Percentiles rank a stretch among this genome's conserved stretches.
Conservation (phyloP, 495 filamentous ascomycete species). For the Daldinia bambusicola region DNA sequence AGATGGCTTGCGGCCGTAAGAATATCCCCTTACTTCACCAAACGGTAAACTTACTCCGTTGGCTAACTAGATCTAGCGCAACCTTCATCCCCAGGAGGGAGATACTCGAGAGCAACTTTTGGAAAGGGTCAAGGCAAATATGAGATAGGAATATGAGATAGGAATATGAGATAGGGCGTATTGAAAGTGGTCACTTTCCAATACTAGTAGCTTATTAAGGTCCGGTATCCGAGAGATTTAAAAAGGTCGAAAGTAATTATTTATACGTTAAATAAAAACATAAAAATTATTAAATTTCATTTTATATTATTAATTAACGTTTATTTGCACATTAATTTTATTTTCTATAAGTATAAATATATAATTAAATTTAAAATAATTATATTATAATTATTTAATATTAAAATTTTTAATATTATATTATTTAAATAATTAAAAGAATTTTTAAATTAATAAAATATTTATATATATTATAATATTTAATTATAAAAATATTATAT, state of each 20-base stretch:
- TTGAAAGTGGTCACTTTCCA: not conserved
- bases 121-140: constrained; percentile 81
- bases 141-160: constrained; percentile 56
- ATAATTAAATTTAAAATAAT: not conserved
- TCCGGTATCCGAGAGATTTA: not conserved
- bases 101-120: constrained; percentile 80
- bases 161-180: constrained; percentile 1
- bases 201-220: not conserved
- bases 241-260: not conserved
- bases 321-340: not conserved
- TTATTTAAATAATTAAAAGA: too few relatives aligned
- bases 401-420: too few relatives aligned
- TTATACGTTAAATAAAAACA: not conserved
- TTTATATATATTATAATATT: too few relatives aligned
- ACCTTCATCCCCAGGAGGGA: constrained; percentile 70
- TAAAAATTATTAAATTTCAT: not conserved
- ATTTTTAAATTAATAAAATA: too few relatives aligned
- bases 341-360: not conserved
- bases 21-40: constrained; percentile 7
- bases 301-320: not conserved
- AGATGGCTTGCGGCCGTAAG: constrained; percentile 82
- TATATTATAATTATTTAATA: too few relatives aligned
- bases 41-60: not conserved
- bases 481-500: too few relatives aligned
- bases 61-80: constrained; percentile 64